Evolutionary conservation across 2,329 filamentous ascomycete species (phyloP).

Genomic region (Exophiala dermatitidis): DNA sequence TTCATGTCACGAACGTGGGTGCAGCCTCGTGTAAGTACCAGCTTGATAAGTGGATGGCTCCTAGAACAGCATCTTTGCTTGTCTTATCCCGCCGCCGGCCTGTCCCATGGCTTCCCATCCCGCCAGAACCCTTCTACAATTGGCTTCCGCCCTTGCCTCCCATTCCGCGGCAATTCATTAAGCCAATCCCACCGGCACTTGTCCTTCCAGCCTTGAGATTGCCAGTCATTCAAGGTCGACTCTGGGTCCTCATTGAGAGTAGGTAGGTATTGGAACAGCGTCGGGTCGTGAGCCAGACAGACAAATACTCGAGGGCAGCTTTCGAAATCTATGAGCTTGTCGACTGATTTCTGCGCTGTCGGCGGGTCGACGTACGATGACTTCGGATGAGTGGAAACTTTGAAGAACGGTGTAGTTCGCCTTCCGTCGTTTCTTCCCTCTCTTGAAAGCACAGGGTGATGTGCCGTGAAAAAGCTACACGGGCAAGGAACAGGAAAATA

Average conservation of each 20-base stretch:
- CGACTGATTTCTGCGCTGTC: conserved; percentile 25
- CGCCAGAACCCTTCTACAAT: conserved; percentile 16
- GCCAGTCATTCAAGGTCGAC: conserved; percentile 25
- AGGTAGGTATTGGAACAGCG: conserved; percentile 26
- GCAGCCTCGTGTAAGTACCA: too few species aligned
- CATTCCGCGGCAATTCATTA: conserved; percentile 11
- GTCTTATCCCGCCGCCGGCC: not conserved
- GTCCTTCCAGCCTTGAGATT: conserved; percentile 26
- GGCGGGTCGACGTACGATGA: conserved; percentile 24
- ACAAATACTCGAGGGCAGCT: conserved; percentile 27
- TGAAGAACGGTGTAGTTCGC: conserved; percentile 27
- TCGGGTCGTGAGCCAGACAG: conserved; percentile 29
- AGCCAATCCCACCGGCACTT: conserved; percentile 15
- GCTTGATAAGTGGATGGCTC: too few species aligned
- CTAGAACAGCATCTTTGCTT: not conserved
- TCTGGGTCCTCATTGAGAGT: conserved; percentile 24
- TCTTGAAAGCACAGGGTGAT: conserved; percentile 20
- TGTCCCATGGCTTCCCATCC: conserved; percentile 14
- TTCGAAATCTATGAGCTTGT: conserved; percentile 28
- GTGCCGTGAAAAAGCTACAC: conserved; percentile 26
- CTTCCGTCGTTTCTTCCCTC: conserved; percentile 5
- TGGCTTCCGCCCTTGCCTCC: conserved; percentile 7
- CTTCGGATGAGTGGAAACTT: conserved; percentile 8
- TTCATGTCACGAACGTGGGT: too few species aligned
- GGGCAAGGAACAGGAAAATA: conserved; percentile 15